phyloP scores from a whole-genome alignment of 768 basidiomycete genomes.

The Tylopilus plumbeoviolaceoides region DNA sequence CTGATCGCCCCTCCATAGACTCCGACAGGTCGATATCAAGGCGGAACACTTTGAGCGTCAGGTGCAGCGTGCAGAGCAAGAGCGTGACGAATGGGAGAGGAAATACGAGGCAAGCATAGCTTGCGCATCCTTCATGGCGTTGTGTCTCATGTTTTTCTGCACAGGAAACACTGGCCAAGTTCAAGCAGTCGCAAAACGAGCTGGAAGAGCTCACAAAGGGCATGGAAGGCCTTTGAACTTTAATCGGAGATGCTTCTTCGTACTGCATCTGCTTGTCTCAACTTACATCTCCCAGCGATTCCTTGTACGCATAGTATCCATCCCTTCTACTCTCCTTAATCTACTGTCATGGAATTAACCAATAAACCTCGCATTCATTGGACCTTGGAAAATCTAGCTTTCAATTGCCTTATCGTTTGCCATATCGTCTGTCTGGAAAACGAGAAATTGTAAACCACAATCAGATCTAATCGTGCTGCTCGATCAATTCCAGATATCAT shows the following conservation, averaged over 20 bases:
- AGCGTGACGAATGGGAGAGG: conserved; percentile 91
- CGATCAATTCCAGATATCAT: not conserved
- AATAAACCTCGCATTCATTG: conserved; percentile 6
- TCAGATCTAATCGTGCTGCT: not conserved
- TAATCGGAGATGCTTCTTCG: not conserved
- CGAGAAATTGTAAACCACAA: not conserved
- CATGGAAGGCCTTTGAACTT: conserved; percentile 66
- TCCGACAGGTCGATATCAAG: conserved; percentile 96
- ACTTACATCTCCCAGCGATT: conserved; percentile 12
- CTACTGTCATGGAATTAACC: conserved; percentile 16
- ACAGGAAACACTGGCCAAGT: conserved; percentile 71
- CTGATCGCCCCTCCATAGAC: conserved; percentile 43
- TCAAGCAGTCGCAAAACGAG: conserved; percentile 69
- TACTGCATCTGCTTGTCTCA: not conserved
- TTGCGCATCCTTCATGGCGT: not conserved
- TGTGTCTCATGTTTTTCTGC: conserved; percentile 4
- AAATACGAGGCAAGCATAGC: conserved; percentile 76
- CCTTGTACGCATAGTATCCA: conserved; percentile 18
- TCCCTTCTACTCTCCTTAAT: conserved; percentile 20
- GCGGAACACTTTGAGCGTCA: conserved; percentile 98
- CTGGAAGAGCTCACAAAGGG: conserved; percentile 75
- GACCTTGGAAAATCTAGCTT: not conserved
- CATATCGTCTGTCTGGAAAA: not conserved
- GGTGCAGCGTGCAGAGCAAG: conserved; percentile 79
- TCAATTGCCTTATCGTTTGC: not conserved